phyloP scores from a whole-genome alignment of 305 asterid genomes.

The Coffea humblotiana region DNA sequence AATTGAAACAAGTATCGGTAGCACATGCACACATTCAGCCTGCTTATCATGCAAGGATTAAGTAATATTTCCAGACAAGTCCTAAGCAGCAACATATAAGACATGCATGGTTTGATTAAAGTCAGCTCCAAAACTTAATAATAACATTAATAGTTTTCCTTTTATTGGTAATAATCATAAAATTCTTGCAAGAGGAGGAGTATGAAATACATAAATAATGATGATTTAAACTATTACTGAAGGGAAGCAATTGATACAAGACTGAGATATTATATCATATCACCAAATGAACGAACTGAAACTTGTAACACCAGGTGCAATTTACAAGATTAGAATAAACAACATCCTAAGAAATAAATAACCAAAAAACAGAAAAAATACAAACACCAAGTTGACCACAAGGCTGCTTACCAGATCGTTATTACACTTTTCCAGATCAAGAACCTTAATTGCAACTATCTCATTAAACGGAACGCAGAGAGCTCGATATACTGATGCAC shows the following conservation, averaged over 20 bases:
- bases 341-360: not conserved
- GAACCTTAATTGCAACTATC: conserved; percentile 94
- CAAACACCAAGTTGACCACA: not conserved
- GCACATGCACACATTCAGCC: not conserved
- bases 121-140: not conserved
- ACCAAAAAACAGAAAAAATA: not conserved
- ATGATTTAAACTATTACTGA: not conserved
- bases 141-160: not conserved
- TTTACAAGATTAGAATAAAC: not conserved
- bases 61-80: not conserved
- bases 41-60: not conserved
- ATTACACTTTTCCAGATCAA: conserved; percentile 93
- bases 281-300: not conserved
- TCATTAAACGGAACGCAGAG: conserved; percentile 74
- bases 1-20: conserved; percentile 11
- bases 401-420: conserved; percentile 76
- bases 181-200: not conserved
- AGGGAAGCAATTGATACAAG: not conserved
- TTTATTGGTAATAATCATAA: not conserved
- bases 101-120: not conserved
- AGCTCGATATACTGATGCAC: conserved; percentile 90
- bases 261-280: not conserved
- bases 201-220: not conserved
- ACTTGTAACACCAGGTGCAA: not conserved
- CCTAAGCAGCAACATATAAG: not conserved